phyloP scores from a whole-genome alignment of 306 rosid genomes.

The Dryas octopetala region DNA sequence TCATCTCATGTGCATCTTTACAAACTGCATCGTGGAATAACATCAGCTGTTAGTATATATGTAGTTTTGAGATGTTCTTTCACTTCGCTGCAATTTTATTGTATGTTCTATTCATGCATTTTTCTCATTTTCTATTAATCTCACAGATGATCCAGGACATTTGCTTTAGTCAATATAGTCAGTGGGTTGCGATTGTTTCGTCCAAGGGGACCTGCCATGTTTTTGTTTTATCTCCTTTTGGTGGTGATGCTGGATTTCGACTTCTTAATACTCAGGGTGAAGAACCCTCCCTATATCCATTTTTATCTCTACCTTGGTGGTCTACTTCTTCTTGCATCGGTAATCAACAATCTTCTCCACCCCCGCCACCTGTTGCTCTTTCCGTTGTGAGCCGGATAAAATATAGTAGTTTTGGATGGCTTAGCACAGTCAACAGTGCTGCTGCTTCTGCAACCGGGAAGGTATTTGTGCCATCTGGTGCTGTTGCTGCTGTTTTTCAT shows the following conservation, averaged over 20 bases:
- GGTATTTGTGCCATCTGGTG: conserved; percentile 92
- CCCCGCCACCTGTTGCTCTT: conserved; percentile 71
- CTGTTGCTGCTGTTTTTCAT: conserved; percentile 82
- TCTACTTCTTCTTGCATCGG: conserved; percentile 47
- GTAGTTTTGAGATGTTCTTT: conserved; percentile 16
- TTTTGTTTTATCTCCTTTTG: conserved; percentile 81
- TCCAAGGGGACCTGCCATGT: conserved; percentile 92
- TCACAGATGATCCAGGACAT: conserved; percentile 90
- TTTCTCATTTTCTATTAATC: conserved; percentile 15
- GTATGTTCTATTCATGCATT: conserved; percentile 14
- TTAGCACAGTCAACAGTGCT: conserved; percentile 59
- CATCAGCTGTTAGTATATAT: conserved; percentile 78
- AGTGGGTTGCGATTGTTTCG: conserved; percentile 90
- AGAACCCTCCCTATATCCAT: conserved; percentile 64
- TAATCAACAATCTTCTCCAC: conserved; percentile 64
- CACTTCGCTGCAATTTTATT: conserved; percentile 14
- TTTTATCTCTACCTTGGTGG: conserved; percentile 89
- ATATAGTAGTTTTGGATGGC: conserved; percentile 93
- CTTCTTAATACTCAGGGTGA: conserved; percentile 57
- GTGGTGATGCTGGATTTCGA: conserved; percentile 80
- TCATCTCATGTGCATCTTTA: conserved; percentile 86
- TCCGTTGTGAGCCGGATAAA: conserved; percentile 90
- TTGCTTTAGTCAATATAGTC: conserved; percentile 84
- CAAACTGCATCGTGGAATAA: conserved; percentile 86
- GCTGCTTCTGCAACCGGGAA: conserved; percentile 66